Evolutionary conservation across 2,329 filamentous ascomycete genomes (phyloP), one percentile per base, ranked within the genome.

Genomic region (Leptographium flavum): DNA sequence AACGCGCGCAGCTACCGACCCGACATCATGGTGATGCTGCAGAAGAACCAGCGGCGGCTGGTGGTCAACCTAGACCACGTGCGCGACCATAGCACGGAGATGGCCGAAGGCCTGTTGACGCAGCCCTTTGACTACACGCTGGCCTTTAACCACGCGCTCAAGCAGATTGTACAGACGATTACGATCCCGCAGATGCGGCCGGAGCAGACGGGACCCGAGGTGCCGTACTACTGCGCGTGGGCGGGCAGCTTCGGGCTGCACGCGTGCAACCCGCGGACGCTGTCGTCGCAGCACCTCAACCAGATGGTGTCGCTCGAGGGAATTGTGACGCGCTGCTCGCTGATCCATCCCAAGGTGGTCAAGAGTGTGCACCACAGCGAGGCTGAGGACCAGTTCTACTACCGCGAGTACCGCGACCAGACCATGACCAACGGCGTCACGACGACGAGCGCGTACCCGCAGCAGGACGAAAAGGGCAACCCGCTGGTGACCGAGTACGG

Each of bases 361-460:
- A 94, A 93, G 67, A 96, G 92, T 64, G 88, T 98, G 44, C 92
- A 98, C 62, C 96, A 88, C 66, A 94, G 87, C 56, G 88, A 95
- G 64, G 77, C 67, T 52, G 87, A 86, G 61, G 76, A 86, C 52
- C 83, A 82, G 35, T 98, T 96, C 54, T 79, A 90, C 56, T 87
- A 85, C 57, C 76, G 87, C 52, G 87, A 92, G 60, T 98, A 98
- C 62, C 76, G 81, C 54, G 92, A 98, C 63, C 90, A 96, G 68
- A 98, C 92, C 3, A 98, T 96, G 90, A 90, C 85, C 44, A 92
- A 83, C 58, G 87, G 86, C 19, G 81, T 84, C 28, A 87, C 86
- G 13, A 95, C 84, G 51, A 82, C 86, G 37, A 94, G 87, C 56
- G 87, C 95, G 10, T 96, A 96, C 59, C 90, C 90, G 5, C 87